Evolutionary conservation across 257 asterid genomes (phyloP).

Genomic region (Solanum bukasovii): DNA sequence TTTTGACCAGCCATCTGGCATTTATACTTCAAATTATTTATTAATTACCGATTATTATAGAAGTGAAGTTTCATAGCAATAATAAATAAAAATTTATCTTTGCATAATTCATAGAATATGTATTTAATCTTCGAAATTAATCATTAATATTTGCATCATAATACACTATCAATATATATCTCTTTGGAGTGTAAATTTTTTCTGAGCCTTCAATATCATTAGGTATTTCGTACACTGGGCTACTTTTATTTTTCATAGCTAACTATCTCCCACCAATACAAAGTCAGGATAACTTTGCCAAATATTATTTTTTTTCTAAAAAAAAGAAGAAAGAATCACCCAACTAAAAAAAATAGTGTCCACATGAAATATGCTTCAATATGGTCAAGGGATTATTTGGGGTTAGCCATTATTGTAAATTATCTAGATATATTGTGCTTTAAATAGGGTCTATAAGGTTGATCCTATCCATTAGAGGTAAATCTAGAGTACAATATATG

Average conservation of each 20-base stretch:
- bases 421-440: not conserved
- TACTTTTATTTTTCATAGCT: not conserved
- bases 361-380: not conserved
- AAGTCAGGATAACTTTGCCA: not conserved
- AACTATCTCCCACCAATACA: not conserved
- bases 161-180: not conserved
- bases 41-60: not conserved
- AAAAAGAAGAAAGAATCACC: not conserved
- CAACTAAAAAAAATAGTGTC: not conserved
- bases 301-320: not conserved
- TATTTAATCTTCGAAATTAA: not conserved
- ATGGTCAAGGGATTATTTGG: not conserved
- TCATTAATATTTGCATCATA: not conserved
- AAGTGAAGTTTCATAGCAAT: not conserved
- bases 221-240: not conserved
- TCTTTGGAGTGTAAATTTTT: not conserved
- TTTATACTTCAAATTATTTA: not conserved
- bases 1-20: not conserved
- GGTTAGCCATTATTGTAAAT: not conserved
- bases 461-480: not conserved
- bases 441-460: not conserved
- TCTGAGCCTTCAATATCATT: rapidly evolving
- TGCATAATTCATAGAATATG: not conserved
- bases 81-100: not conserved
- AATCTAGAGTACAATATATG: not conserved